Evolutionary conservation across 805 yeast genomes (phyloP).

Genomic region (Ogataea angusta): DNA sequence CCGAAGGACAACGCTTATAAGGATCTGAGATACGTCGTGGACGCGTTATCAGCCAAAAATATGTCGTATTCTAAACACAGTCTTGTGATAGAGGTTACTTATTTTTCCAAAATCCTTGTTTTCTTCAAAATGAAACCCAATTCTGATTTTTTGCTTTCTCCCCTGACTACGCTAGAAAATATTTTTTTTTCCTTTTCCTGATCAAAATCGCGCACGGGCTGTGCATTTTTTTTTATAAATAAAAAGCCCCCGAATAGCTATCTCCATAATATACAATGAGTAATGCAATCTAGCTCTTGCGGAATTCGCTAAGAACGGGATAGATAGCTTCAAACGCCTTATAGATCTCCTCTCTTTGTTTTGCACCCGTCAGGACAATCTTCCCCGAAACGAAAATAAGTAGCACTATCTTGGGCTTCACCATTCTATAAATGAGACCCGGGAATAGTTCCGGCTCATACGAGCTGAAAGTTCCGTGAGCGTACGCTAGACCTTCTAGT

Average conservation of each 20-base stretch:
- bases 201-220: constrained; percentile 13
- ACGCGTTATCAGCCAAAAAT: constrained; percentile 1
- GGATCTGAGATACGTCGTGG: not conserved
- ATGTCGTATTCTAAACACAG: not conserved
- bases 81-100: not conserved
- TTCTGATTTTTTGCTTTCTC: constrained; percentile 3
- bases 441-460: constrained; percentile 98
- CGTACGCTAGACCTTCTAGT: constrained; percentile 93
- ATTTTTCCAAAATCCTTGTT: not conserved
- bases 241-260: constrained; percentile 3
- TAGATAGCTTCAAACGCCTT: constrained; percentile 98
- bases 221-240: constrained; percentile 2
- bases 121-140: constrained; percentile 8
- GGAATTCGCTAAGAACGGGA: constrained; percentile 96
- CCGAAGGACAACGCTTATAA: not conserved
- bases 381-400: constrained; percentile 96
- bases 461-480: constrained; percentile 98
- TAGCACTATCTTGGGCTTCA: constrained; percentile 94
- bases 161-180: constrained; percentile 2
- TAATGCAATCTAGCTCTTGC: constrained; percentile 46
- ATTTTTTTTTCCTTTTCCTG: not conserved
- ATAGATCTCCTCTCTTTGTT: constrained; percentile 96
- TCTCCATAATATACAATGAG: constrained; percentile 11
- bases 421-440: constrained; percentile 98
- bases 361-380: constrained; percentile 97